phyloP scores from a whole-genome alignment of 106 monocot species.

The Dendrobium officinale region DNA sequence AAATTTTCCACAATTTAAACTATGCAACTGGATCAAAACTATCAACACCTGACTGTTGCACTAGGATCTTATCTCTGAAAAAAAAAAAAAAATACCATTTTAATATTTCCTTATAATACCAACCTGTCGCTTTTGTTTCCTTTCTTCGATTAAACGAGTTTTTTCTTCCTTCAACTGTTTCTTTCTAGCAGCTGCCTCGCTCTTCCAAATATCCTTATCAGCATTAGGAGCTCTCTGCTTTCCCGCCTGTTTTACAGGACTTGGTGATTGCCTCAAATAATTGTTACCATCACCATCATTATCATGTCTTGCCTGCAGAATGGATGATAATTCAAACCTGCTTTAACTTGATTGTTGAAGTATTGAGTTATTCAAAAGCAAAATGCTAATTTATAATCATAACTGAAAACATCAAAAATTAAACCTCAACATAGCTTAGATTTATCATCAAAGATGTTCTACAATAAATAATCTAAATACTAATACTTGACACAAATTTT shows the following conservation, averaged over 20 bases:
- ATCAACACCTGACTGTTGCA: background rate
- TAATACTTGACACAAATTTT: background rate
- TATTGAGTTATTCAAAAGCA: background rate
- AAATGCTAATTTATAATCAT: background rate
- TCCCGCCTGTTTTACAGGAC: constrained; percentile 16
- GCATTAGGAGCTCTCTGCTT: constrained; percentile 15
- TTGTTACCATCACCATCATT: constrained; percentile 11
- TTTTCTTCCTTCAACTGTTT: constrained; percentile 68
- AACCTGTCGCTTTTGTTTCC: constrained; percentile 62
- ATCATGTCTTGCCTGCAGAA: constrained; percentile 16
- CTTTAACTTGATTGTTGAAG: constrained; percentile 5
- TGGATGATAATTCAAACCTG: background rate
- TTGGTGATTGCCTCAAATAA: constrained; percentile 7
- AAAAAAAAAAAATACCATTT: background rate
- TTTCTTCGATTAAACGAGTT: constrained; percentile 48
- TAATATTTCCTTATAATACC: background rate
- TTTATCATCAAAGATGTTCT: background rate
- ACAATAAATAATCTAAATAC: background rate
- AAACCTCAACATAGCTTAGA: background rate
- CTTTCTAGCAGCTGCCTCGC: constrained; percentile 37
- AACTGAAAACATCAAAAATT: background rate
- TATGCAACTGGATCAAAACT: background rate
- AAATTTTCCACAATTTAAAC: background rate
- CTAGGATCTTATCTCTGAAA: background rate
- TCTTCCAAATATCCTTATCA: constrained; percentile 14